Conservation (phyloP, 345 rosid genomes). For the Stellera chamaejasme region DNA sequence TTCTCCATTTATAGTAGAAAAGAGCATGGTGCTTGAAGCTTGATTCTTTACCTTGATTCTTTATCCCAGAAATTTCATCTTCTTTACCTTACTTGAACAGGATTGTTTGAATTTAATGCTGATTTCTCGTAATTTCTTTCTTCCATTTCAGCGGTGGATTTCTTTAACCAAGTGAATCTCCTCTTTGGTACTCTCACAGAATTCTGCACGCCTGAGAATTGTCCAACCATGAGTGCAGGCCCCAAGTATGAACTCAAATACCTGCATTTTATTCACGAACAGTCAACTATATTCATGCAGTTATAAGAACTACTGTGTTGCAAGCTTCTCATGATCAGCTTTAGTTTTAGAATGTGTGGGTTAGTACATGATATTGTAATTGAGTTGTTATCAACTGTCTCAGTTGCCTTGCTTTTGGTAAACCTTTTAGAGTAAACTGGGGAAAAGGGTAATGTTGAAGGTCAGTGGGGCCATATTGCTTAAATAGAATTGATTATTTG, state of each 20-base stretch:
- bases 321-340: not conserved
- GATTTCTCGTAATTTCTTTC: conserved; percentile 18
- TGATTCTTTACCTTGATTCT: not conserved
- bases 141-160: conserved; percentile 83
- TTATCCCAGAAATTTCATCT: not conserved
- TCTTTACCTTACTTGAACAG: not conserved
- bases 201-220: conserved; percentile 91
- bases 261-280: not conserved
- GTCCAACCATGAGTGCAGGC: conserved; percentile 99
- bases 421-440: too few species aligned
- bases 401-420: too few species aligned
- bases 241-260: conserved; percentile 65
- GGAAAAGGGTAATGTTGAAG: too few species aligned
- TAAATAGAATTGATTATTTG: too few species aligned
- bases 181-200: conserved; percentile 97
- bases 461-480: too few species aligned
- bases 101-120: conserved; percentile 9
- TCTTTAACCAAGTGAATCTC: conserved; percentile 99
- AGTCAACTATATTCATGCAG: not conserved
- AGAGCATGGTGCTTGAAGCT: too few species aligned
- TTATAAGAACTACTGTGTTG: not conserved
- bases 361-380: not conserved
- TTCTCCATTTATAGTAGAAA: too few species aligned
- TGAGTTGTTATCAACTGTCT: too few species aligned
- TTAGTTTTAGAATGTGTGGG: not conserved